Evolutionary conservation across 306 rosid species (phyloP).

Genomic region (Styphnolobium japonicum): DNA sequence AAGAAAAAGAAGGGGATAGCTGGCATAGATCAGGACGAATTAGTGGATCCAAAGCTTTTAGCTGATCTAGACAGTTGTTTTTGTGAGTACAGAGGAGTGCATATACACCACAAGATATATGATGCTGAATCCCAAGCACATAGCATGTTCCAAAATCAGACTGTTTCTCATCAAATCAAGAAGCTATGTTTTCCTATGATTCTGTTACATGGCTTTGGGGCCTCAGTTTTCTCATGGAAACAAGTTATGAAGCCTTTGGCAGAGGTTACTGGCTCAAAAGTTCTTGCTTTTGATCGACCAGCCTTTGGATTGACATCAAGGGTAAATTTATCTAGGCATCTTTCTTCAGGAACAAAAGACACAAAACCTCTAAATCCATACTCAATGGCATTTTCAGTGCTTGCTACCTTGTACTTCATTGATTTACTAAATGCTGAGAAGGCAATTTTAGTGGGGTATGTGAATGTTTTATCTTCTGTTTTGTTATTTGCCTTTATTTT

Average conservation of each 20-base stretch:
- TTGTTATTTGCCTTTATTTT: background rate
- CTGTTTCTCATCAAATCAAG: constrained; percentile 36
- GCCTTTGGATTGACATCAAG: constrained; percentile 96
- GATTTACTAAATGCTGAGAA: constrained; percentile 69
- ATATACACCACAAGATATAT: constrained; percentile 78
- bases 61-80: constrained; percentile 89
- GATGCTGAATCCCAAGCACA: constrained; percentile 47
- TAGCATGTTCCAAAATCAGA: constrained; percentile 34
- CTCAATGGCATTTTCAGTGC: constrained; percentile 83
- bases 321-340: constrained; percentile 30
- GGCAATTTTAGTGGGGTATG: constrained; percentile 80
- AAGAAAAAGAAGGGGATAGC: constrained; percentile 57
- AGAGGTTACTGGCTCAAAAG: constrained; percentile 61
- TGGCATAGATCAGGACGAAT: constrained; percentile 83
- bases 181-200: constrained; percentile 64
- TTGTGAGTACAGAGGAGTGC: constrained; percentile 76
- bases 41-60: constrained; percentile 63
- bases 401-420: constrained; percentile 76
- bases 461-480: constrained; percentile 25
- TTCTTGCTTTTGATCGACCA: constrained; percentile 95
- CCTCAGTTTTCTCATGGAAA: constrained; percentile 88
- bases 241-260: constrained; percentile 80
- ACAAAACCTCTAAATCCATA: constrained; percentile 67
- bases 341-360: constrained; percentile 40
- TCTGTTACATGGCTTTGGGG: constrained; percentile 90